Evolutionary conservation across 805 yeast species (phyloP).

Genomic region (Myxozyma neotropica): DNA sequence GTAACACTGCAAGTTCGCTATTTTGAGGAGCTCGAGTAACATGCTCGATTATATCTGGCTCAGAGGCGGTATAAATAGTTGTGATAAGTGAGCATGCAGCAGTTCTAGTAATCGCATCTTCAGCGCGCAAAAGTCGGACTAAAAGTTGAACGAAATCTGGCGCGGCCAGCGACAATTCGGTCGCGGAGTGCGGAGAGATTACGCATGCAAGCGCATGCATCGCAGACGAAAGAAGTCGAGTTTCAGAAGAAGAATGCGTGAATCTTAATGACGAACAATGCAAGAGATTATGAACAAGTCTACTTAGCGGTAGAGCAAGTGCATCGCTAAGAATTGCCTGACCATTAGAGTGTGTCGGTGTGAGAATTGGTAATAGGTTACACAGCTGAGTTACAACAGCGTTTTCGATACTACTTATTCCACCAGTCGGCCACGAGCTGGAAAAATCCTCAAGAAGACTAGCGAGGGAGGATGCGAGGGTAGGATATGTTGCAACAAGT

Average conservation of each 20-base stretch:
- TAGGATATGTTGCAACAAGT: slow-evolving; percentile 9
- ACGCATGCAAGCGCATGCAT: slow-evolving; percentile 25
- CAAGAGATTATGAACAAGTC: neutral
- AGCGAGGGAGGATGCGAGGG: slow-evolving; percentile 6
- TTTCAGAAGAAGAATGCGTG: neutral
- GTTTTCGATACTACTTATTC: neutral
- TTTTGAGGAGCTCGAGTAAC: slow-evolving; percentile 20
- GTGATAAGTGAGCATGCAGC: slow-evolving; percentile 26
- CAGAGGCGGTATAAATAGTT: slow-evolving; percentile 7
- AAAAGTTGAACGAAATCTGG: slow-evolving; percentile 36
- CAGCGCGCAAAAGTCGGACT: slow-evolving; percentile 35
- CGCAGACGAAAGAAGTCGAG: slow-evolving; percentile 18
- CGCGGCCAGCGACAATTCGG: slow-evolving; percentile 25
- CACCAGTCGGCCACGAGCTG: neutral
- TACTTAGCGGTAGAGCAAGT: slow-evolving; percentile 1
- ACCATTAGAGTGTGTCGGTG: slow-evolving; percentile 18
- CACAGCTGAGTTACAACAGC: slow-evolving; percentile 17
- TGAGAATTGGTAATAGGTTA: slow-evolving; percentile 16
- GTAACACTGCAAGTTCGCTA: slow-evolving; percentile 29
- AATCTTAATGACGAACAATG: neutral
- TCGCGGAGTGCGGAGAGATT: slow-evolving; percentile 14
- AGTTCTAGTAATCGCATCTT: slow-evolving; percentile 24
- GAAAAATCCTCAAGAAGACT: slow-evolving; percentile 5
- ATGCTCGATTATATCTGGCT: slow-evolving; percentile 8
- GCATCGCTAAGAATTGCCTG: neutral